phyloP scores from a whole-genome alignment of 441 rosid species.

The Gossypium gossypioides region DNA sequence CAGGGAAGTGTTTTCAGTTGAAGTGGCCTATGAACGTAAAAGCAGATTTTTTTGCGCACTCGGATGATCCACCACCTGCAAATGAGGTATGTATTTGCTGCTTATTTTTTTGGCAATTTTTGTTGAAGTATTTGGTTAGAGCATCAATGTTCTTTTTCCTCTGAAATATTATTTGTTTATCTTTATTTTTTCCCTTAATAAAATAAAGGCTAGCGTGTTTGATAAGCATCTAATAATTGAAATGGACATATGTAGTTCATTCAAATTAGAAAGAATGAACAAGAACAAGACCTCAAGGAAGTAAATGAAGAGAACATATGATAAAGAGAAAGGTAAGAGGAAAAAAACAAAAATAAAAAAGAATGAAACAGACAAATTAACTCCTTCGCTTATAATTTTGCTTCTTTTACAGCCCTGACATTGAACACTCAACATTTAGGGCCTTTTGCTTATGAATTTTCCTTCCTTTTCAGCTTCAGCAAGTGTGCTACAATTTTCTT shows the following conservation, averaged over 20 bases:
- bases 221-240: not conserved
- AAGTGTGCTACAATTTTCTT: not conserved
- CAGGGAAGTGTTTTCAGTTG: conserved; percentile 57
- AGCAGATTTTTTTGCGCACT: conserved; percentile 66
- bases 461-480: not conserved
- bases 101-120: not conserved
- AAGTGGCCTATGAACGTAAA: conserved; percentile 63
- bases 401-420: not conserved
- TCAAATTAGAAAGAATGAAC: not conserved
- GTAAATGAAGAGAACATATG: not conserved
- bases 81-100: conserved; percentile 31
- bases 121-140: not conserved
- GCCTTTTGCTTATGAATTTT: not conserved
- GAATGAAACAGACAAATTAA: not conserved
- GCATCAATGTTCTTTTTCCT: not conserved
- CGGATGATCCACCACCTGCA: conserved; percentile 31
- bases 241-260: not conserved
- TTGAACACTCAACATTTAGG: not conserved
- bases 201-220: not conserved
- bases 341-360: not conserved
- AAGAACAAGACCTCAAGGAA: not conserved
- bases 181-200: not conserved
- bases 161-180: not conserved
- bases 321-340: not conserved
- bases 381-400: not conserved